Evolutionary conservation across 495 filamentous ascomycete species (phyloP), one percentile per base, ranked within the genome.

Genomic region (Halenospora varia): DNA sequence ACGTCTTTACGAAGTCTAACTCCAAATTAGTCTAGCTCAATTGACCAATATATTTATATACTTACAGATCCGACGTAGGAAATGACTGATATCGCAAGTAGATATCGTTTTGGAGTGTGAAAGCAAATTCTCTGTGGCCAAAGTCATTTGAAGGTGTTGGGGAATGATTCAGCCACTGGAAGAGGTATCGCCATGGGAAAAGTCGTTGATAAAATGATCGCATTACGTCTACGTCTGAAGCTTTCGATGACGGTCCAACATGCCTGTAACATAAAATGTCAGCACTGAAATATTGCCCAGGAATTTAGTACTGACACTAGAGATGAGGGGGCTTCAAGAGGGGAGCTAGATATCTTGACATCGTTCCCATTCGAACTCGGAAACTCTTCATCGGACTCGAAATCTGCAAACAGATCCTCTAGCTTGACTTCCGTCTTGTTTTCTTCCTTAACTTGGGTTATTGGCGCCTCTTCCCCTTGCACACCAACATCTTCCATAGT

Each of bases 81-180:
- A 92, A 99, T 48, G 93, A 87, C 68, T 95, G 90, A 72, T 96
- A 99, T 67, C 94, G 88, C 2, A 96, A 77, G 68, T 96, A 96
- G 20, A 89, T 87, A 59, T 96, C 92, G 64, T 89, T 92, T 60
- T 87, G 87, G 17, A 97, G 74, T 2, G 91, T 96, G 62, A 99
- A 90, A 17, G 92, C 90, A 66, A 99, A 97, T 68, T 99, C 94
- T 52, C 94, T 88, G 66, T 97, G 90, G 13, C 79, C 82, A 69
- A 97, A 97, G 67, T 97, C 92, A 57, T 84, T 84, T 1, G 86
- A 85, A 0, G 95, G 94, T 4, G 83, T 79, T 24, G 92, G 85
- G 46, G 88, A 89, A 70, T 99, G 94, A 67, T 97, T 97, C 17
- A 99, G 82, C 94, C 94, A 99, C 70, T 97, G 92, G 73, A 97